Conservation (phyloP, 257 asterid species). For the Paulownia fortunei region DNA sequence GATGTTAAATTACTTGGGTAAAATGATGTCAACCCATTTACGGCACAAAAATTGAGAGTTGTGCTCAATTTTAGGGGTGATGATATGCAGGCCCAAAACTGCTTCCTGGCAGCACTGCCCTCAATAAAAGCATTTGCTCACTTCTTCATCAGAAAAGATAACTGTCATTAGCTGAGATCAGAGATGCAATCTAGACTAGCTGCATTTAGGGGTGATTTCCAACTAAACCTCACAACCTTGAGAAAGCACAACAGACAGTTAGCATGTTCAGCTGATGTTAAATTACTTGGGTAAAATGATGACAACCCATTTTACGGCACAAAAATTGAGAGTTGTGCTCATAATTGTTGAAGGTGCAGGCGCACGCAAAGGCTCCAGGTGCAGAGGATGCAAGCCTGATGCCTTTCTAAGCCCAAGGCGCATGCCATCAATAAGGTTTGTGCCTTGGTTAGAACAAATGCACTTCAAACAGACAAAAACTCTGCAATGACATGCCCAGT, state of each 20-base stretch:
- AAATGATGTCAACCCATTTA: not conserved
- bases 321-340: not conserved
- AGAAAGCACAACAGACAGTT: conserved; percentile 15
- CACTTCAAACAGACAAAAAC: conserved; percentile 18
- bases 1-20: not conserved
- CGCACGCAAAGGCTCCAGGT: not conserved
- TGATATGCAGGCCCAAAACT: conserved; percentile 8
- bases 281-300: not conserved
- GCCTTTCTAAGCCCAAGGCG: conserved; percentile 2
- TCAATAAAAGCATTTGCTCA: conserved; percentile 3
- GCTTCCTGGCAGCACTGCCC: conserved; percentile 9
- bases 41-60: not conserved
- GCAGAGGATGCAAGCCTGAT: conserved; percentile 13
- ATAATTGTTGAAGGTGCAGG: not conserved
- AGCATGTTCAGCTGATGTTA: not conserved
- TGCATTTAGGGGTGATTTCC: conserved; percentile 4
- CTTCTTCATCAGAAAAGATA: conserved; percentile 11
- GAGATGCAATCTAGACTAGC: conserved; percentile 8
- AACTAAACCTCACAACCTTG: conserved; percentile 4
- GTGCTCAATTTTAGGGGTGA: too few species aligned
- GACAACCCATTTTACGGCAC: not conserved
- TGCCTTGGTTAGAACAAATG: conserved; percentile 6
- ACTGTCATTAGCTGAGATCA: not conserved
- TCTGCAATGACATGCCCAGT: not conserved
- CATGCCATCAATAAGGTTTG: conserved; percentile 1